Base-by-base conservation (phyloP, 768 basidiomycete species). In the Podaxis pistillaris region DNA sequence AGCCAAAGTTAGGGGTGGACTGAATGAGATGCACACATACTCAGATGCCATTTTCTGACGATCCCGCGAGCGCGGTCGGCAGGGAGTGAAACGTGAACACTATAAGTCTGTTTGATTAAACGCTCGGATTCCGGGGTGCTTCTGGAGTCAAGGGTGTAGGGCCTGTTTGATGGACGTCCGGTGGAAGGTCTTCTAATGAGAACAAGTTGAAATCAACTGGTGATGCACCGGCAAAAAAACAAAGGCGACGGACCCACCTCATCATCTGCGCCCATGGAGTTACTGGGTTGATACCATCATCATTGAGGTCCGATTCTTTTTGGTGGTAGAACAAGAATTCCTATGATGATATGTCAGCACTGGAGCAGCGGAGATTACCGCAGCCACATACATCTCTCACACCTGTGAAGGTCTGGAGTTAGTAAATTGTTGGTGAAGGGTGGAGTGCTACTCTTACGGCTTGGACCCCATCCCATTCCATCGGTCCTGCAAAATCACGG, bases 251-350 rank as follows among this genome's bases (percentile, higher is more conserved):
- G 62, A 74, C 79, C 66, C 63, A 88, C 87, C 84, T 83, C 77
- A 87, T 86, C 83, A 87, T 85, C 69, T 86, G 86, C 62, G 87
- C 88, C 89, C 88, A 90, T 26, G 87, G 87, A 58, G 88, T 87
- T 56, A 88, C 80, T 59, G 88, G 81, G 68, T 80, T 83, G 46
- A 80, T 70, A 52, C 79, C 73, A 66, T 83, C 80, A 67, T 87
- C 86, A 41, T 76, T 76, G n/a, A 79, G 73, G 58, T 86, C 86
- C 57, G 83, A 81, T 69, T 91, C 88, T 74, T 89, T 91, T 72
- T 93, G 90, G 73, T 90, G 87, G 72, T 93, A 93, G 73, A 91
- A 90, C 36, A 93, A 76, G 70, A 93, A 93, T 73, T 91, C 90
- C 89, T 93, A 70, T 65, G 49, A 67, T 62, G 66, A 57, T 56